A percentile compares a stretch with the other conserved stretches of the same genome.
Conservation (phyloP, 1,139 yeast species). For the Sugiyamaella pinicola region DNA sequence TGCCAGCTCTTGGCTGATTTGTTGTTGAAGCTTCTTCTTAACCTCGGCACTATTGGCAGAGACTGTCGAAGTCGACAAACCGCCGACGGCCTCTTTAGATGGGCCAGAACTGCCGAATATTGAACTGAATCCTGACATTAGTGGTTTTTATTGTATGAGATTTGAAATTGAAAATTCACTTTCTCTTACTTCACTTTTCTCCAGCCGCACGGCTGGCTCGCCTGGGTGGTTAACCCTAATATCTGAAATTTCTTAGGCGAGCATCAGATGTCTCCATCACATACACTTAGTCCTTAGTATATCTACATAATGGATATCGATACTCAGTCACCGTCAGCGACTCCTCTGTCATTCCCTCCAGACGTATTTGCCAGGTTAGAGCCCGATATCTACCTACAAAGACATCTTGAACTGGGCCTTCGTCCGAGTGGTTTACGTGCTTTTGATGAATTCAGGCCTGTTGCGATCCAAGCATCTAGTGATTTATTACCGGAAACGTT, state of each 20-base stretch:
- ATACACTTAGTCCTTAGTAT: neutral
- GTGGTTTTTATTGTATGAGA: neutral
- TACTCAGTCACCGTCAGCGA: neutral
- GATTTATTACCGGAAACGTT: constrained; percentile 48
- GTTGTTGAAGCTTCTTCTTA: constrained; percentile 66
- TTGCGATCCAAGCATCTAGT: constrained; percentile 44
- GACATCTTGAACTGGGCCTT: constrained; percentile 80
- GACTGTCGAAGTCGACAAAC: constrained; percentile 40
- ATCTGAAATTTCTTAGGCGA: constrained; percentile 12
- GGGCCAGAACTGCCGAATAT: constrained; percentile 47
- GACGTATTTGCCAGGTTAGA: constrained; percentile 81
- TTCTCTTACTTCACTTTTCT: neutral
- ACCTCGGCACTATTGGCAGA: constrained; percentile 41
- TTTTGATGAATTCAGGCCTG: constrained; percentile 70
- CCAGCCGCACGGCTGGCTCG: neutral
- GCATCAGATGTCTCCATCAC: neutral
- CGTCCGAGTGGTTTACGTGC: constrained; percentile 57
- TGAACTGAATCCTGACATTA: constrained; percentile 41
- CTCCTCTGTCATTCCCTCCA: constrained; percentile 66
- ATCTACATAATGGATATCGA: neutral
- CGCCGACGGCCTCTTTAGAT: constrained; percentile 31
- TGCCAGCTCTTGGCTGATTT: constrained; percentile 80
- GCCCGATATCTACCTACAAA: constrained; percentile 78
- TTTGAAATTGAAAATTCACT: neutral
- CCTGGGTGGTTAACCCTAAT: constrained; percentile 15